Evolutionary conservation across 129 eudicot genomes (phyloP).

Genomic region (Ambrosia trifida): DNA sequence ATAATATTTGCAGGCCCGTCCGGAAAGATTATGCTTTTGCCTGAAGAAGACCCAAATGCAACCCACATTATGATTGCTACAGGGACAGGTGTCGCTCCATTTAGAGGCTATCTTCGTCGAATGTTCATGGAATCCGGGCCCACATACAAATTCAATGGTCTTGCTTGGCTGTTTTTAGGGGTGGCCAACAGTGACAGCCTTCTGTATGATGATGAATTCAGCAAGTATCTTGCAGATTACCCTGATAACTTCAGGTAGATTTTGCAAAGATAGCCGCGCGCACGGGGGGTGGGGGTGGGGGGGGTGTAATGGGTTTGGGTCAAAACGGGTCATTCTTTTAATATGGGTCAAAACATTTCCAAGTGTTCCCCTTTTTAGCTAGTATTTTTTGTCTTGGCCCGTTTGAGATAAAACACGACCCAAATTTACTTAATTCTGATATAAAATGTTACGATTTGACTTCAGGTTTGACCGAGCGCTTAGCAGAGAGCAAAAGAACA

Average conservation of each 20-base stretch:
- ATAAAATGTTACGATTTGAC: conserved; percentile 10
- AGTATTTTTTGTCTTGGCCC: not conserved
- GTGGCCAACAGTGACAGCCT: conserved; percentile 96
- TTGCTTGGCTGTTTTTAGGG: conserved; percentile 96
- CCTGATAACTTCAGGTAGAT: conserved; percentile 77
- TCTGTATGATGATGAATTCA: conserved; percentile 83
- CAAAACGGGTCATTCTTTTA: not conserved
- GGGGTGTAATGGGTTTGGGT: not conserved
- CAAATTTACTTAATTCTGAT: not conserved
- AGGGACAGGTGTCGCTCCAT: conserved; percentile 99
- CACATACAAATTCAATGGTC: conserved; percentile 75
- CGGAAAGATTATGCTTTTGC: conserved; percentile 96
- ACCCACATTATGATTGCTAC: conserved; percentile 99
- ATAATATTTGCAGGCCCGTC: conserved; percentile 67
- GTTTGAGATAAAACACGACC: not conserved
- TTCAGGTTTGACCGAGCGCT: conserved; percentile 86
- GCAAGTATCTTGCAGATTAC: conserved; percentile 65
- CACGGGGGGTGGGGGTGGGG: no score
- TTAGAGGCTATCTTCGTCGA: conserved; percentile 93
- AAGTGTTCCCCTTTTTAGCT: not conserved
- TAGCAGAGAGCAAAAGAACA: conserved; percentile 91
- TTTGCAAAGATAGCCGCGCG: not conserved
- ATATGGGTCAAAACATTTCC: not conserved
- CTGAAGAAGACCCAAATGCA: conserved; percentile 81
- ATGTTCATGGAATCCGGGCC: conserved; percentile 97